Evolutionary conservation across 192 early-diverging fungal species (phyloP).

Genomic region (Cetraspora pellucida): DNA sequence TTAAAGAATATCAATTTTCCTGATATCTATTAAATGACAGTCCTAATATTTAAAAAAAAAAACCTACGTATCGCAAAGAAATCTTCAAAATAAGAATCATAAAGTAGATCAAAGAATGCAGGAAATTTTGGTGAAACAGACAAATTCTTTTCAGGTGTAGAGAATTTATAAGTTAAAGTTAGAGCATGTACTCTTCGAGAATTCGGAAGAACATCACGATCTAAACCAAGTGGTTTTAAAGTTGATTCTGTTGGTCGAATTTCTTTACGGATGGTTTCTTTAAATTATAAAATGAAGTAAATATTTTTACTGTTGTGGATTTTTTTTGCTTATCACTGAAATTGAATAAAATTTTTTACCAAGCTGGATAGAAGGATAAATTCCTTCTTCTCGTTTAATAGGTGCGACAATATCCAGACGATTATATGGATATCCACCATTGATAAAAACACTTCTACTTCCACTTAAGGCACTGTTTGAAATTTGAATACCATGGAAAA

Average conservation of each 20-base stretch:
- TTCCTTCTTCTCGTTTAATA: slow-evolving; percentile 71
- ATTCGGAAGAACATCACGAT: slow-evolving; percentile 78
- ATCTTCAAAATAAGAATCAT: slow-evolving; percentile 78
- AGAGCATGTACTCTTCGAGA: slow-evolving; percentile 70
- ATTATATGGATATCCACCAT: slow-evolving; percentile 54
- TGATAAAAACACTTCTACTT: slow-evolving; percentile 42
- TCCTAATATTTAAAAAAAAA: neutral
- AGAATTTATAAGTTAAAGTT: slow-evolving; percentile 74
- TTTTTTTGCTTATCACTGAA: neutral
- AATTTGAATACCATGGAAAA: slow-evolving; percentile 79
- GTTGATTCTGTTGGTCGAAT: slow-evolving; percentile 66
- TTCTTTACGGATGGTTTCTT: slow-evolving; percentile 65
- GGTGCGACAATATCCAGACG: slow-evolving; percentile 73
- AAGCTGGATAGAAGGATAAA: slow-evolving; percentile 55
- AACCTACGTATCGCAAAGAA: slow-evolving; percentile 58
- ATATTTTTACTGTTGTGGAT: neutral
- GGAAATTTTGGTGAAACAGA: slow-evolving; percentile 66
- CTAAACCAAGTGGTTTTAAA: slow-evolving; percentile 64
- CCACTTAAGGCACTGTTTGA: slow-evolving; percentile 49
- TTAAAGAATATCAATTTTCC: no score
- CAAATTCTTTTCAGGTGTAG: slow-evolving; percentile 52
- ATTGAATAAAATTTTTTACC: slow-evolving; percentile 33
- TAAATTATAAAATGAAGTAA: slow-evolving; percentile 3
- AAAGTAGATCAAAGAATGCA: slow-evolving; percentile 64
- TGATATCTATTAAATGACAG: slow-evolving; percentile 34